Evolutionary conservation across 352 stramenopile species (phyloP), one percentile per base, ranked within the genome.

Genomic region (Globisporangium heterothallicum): DNA sequence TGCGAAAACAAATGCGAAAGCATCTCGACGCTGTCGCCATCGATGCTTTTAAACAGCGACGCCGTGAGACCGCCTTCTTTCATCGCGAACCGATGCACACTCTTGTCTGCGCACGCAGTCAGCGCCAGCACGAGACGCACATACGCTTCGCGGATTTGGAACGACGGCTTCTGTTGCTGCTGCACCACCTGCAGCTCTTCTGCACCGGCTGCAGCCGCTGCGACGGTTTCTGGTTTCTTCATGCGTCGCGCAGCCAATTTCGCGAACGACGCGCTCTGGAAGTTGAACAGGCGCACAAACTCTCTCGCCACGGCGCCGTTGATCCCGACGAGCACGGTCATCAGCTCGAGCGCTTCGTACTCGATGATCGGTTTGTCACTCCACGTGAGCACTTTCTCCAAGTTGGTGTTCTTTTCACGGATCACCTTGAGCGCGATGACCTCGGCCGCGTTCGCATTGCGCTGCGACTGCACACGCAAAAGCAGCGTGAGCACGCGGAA

Each of bases 311-410:
- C 47, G 3, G 52, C 56, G 16, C 63, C 61, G 21, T 71, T 81
- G 4, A 85, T 59, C 8, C 50, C 42, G 5, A 66, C 74, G 29
- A 92, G 62, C 12, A 49, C 34, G 0, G 61, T 64, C 53, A 88
- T 64, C 32, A 94, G 62, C 53, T 84, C 53, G 42, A 94, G 71
- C 25, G 79, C 77, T 35, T 75, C 66, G 58, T 77, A 87, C 51
- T 86, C 79, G 48, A 94, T 82, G 14, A 78, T 46, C 13, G 84
- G 84, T 64, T 92, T 92, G 70, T 94, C 84, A 49, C 76, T 92
- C 84, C 84, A 94, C 38, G 75, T 78, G 32, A 94, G 54, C 45
- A 84, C 50, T 56, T 88, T 94, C 54, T 89, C 74, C 3, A 92
- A 60, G 30, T 58, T 59, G 46, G 65, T 54, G 42, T 60, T 68